Evolutionary conservation across 768 basidiomycete genomes (phyloP).

Genomic region (Chalciporus piperatus): DNA sequence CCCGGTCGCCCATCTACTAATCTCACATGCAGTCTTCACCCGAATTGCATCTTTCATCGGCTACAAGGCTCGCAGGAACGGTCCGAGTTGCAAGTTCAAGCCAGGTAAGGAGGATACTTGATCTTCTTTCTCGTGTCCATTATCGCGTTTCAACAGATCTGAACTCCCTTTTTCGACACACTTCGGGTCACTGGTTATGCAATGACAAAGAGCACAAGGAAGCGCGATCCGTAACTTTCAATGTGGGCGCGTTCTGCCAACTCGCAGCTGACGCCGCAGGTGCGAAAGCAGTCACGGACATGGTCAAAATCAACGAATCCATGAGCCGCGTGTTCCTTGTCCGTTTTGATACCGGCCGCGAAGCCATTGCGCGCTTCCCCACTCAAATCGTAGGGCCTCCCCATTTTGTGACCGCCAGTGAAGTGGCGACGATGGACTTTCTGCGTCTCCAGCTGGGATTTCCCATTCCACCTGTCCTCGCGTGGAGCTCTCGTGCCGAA

Average conservation of each 20-base stretch:
- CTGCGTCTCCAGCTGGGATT: constrained; percentile 24
- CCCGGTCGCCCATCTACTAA: too few species aligned
- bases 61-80: neutral
- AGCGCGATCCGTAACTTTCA: constrained; percentile 8
- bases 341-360: constrained; percentile 8
- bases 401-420: constrained; percentile 33
- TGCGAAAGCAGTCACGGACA: too few species aligned
- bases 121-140: neutral
- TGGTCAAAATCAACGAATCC: too few species aligned
- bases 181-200: constrained; percentile 23
- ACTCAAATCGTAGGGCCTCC: constrained; percentile 26
- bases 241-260: constrained; percentile 22
- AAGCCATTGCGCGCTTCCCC: constrained; percentile 16
- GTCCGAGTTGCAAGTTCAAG: constrained; percentile 3
- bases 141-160: neutral
- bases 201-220: too few species aligned
- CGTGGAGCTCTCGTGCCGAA: too few species aligned
- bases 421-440: constrained; percentile 37
- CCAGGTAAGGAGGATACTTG: too few species aligned
- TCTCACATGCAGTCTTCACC: constrained; percentile 1
- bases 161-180: constrained; percentile 1
- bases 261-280: constrained; percentile 9
- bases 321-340: constrained; percentile 14
- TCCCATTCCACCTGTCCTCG: too few species aligned
- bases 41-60: constrained; percentile 1